Percentiles rank a stretch among this genome's conserved stretches.
These are phyloP conservation scores for Stentor roeselii DNA, from an alignment of 73 alveolate genomes.

Conservation along the genomic window DNA sequence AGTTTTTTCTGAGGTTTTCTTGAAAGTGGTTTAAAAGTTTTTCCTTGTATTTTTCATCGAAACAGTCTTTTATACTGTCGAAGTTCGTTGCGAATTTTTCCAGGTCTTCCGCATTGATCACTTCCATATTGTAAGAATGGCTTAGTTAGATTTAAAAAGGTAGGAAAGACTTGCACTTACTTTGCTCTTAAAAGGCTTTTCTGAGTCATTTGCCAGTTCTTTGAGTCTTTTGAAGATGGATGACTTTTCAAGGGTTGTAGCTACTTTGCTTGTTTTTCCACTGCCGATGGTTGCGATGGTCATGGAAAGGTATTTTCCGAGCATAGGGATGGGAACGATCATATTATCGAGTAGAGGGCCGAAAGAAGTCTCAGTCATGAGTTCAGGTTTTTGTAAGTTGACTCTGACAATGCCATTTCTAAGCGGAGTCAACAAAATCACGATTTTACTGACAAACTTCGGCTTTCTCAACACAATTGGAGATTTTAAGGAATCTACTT, in stretches of 20 bases:
- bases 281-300: not conserved
- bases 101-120: not conserved
- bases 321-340: not conserved
- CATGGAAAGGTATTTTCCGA: not conserved
- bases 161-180: not conserved
- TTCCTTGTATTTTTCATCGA: not conserved
- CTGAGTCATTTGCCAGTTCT: not conserved
- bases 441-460: not conserved
- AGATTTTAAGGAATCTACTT: not conserved
- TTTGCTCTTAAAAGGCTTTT: not conserved
- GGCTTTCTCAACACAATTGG: not conserved
- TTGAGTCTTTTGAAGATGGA: not conserved
- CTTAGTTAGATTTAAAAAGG: not conserved
- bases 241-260: not conserved
- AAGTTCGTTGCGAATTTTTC: not conserved
- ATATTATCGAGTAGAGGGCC: constrained; percentile 22
- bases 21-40: not conserved
- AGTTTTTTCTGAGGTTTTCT: not conserved
- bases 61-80: not conserved
- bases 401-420: constrained; percentile 7
- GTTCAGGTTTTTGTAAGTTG: too few relatives aligned
- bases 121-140: not conserved
- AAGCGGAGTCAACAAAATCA: not conserved
- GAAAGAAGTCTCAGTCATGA: not conserved
- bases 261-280: not conserved